Evolutionary conservation across 345 rosid genomes (phyloP).

Genomic region (Eucalyptus sp.): DNA sequence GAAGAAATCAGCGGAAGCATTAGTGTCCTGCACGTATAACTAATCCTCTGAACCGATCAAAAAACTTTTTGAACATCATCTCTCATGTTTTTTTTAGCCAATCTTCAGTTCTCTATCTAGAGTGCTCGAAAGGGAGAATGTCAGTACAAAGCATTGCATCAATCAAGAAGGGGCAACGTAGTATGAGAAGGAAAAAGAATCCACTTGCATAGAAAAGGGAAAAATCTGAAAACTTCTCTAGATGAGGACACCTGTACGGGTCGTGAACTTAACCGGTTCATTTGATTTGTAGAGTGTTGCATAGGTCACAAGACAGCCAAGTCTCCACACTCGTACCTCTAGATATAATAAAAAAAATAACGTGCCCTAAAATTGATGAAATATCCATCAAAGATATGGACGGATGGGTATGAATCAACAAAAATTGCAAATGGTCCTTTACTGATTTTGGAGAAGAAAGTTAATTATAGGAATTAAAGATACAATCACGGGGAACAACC

Average conservation of each 20-base stretch:
- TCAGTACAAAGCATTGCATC: not conserved
- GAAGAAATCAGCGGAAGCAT: not conserved
- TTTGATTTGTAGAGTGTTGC: not conserved
- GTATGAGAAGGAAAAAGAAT: not conserved
- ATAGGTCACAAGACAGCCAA: not conserved
- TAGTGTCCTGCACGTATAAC: not conserved
- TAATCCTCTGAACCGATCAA: not conserved
- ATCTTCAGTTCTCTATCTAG: not conserved
- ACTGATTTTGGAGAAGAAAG: not conserved
- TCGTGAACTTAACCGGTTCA: not conserved
- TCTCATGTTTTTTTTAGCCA: not conserved
- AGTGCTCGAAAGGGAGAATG: not conserved
- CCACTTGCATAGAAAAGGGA: not conserved
- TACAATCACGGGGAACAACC: not conserved
- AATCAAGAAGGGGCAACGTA: not conserved
- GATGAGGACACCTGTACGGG: fast-evolving
- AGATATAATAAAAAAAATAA: not conserved
- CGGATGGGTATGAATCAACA: not conserved
- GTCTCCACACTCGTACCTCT: not conserved
- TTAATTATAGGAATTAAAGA: not conserved
- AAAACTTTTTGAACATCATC: not conserved
- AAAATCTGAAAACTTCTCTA: not conserved
- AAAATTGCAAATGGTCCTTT: not conserved
- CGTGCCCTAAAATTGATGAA: not conserved
- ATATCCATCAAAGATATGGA: not conserved